A percentile compares a stretch with the other conserved stretches of the same genome.
phyloP scores from a whole-genome alignment of 2,329 filamentous ascomycete genomes.

The Xylariales sp. region DNA sequence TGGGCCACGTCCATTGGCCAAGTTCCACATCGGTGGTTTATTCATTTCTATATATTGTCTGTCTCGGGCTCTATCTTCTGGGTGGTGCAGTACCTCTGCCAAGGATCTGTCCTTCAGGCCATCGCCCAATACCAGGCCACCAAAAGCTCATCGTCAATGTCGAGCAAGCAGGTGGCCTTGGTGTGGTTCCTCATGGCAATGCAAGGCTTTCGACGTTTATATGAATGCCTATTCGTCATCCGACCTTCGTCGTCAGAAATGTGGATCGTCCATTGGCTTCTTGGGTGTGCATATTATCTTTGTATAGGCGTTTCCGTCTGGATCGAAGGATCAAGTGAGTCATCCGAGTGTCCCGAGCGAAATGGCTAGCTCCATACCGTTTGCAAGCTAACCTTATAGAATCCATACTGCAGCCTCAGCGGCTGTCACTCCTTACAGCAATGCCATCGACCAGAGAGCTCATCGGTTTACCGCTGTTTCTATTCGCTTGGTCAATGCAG shows the following conservation, averaged over 20 bases:
- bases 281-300: conserved; percentile 76
- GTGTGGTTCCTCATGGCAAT: conserved; percentile 69
- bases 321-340: conserved; percentile 73
- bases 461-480: conserved; percentile 58
- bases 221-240: conserved; percentile 64
- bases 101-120: conserved; percentile 48
- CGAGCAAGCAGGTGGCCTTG: conserved; percentile 56
- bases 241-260: conserved; percentile 70
- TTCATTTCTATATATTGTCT: conserved; percentile 78
- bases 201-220: conserved; percentile 71
- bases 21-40: conserved; percentile 87
- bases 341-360: too few relatives aligned
- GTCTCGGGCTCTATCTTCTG: conserved; percentile 69
- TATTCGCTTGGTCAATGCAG: conserved; percentile 68
- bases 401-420: conserved; percentile 25
- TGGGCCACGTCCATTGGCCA: conserved; percentile 39
- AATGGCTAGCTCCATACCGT: too few relatives aligned
- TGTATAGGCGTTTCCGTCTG: conserved; percentile 71
- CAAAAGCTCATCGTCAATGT: conserved; percentile 41
- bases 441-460: conserved; percentile 42
- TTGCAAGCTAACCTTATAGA: conserved; percentile 22
- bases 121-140: conserved; percentile 36
- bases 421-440: conserved; percentile 20
- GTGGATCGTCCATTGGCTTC: conserved; percentile 77
- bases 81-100: conserved; percentile 56